phyloP scores from a whole-genome alignment of 768 basidiomycete species.

The Termitomyces sp. region DNA sequence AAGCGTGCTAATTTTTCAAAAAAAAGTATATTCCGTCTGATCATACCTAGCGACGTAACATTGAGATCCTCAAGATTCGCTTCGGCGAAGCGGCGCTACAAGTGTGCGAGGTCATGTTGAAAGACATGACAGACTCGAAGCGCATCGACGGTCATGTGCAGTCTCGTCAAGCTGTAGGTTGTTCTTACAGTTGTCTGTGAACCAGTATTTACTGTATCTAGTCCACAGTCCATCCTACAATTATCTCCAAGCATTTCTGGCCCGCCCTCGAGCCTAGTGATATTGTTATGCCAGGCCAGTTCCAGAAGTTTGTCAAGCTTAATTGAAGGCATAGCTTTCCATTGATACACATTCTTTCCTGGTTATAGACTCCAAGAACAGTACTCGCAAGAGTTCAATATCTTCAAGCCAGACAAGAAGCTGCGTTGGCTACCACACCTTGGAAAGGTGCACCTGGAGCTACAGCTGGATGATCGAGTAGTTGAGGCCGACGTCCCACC shows the following conservation, averaged over 20 bases:
- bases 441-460: slow-evolving; percentile 76
- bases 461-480: slow-evolving; percentile 80
- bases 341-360: slow-evolving; percentile 4
- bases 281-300: slow-evolving; percentile 82
- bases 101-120: slow-evolving; percentile 97
- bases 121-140: slow-evolving; percentile 93
- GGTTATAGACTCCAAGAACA: slow-evolving; percentile 62
- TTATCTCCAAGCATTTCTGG: slow-evolving; percentile 96
- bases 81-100: slow-evolving; percentile 93
- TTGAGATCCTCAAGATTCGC: slow-evolving; percentile 92
- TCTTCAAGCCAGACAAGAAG: slow-evolving; percentile 90
- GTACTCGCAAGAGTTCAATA: slow-evolving; percentile 75
- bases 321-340: background rate
- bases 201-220: slow-evolving; percentile 23
- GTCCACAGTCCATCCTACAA: slow-evolving; percentile 80
- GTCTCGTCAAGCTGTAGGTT: slow-evolving; percentile 59
- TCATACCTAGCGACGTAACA: slow-evolving; percentile 69
- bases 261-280: slow-evolving; percentile 74
- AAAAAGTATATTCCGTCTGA: background rate
- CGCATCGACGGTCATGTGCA: slow-evolving; percentile 89
- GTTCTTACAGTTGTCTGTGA: background rate
- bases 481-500: slow-evolving; percentile 77
- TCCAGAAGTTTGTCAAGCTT: slow-evolving; percentile 56
- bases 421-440: slow-evolving; percentile 88
- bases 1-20: background rate